Evolutionary conservation across 2,329 filamentous ascomycete genomes (phyloP), one percentile per base, ranked within the genome.

Genomic region (Paramyrothecium sp.): DNA sequence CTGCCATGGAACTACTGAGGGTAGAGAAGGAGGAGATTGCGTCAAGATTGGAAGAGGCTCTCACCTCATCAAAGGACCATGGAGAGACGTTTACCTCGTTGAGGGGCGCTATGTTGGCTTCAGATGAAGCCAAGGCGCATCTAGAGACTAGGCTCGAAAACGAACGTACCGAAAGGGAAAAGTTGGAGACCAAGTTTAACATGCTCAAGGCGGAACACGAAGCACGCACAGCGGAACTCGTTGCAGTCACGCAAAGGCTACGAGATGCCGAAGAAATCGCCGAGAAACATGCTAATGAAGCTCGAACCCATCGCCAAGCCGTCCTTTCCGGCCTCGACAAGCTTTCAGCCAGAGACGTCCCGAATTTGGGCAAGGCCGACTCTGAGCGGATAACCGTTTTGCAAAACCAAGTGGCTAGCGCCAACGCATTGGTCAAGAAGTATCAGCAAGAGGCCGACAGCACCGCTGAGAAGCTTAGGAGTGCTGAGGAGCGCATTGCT

Each of bases 401-500:
- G 5, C 91, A 96, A 70, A 83, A 86, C 49, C 95, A 98, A 70
- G 80, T 97, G 16, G 84, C 89, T 61, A 78, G 88, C 48, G 90
- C 94, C 17, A 96, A 91, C 66, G 81, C 81, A 2, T 78, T 98
- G 70, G 92, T 93, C 26, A 90, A 89, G 72, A 92, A 92, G 68
- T 96, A 97, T 65, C 92, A 97, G 71, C 83, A 89, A 59, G 93
- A 96, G 58, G 94, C 93, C 1, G 92, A 99, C 71, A 77, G 82
- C 23, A 92, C 93, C 3, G 89, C 92, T 0, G 92, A 97, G 69
- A 96, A 93, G 71, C 81, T 99, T 54, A 89, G 95, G 54, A 89
- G 89, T 58, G 95, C 95, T 3, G 96, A 99, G 75, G 96, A 98
- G 77, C 88, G 95, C 47, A 98, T 99, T 71, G 96, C 95, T 5